Conservation (phyloP, 768 basidiomycete genomes). For the Trametes punicea region DNA sequence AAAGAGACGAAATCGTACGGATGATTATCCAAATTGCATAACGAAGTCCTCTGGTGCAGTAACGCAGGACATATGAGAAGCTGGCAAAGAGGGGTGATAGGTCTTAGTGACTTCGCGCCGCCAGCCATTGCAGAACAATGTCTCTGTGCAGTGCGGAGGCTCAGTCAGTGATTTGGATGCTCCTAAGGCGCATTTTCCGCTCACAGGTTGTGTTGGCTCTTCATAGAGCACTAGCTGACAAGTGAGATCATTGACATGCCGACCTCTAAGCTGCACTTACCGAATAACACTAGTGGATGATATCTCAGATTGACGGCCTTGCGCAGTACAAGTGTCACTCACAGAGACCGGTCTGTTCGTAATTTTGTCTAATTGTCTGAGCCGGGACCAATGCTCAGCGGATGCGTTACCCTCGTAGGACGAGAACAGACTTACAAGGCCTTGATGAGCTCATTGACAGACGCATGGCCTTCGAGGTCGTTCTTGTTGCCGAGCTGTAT, state of each 20-base stretch:
- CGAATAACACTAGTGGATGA: conserved; percentile 64
- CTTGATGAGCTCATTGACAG: conserved; percentile 81
- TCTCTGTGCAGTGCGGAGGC: conserved; percentile 46
- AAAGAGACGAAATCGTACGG: neutral
- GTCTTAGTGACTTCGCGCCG: conserved; percentile 63
- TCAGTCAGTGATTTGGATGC: conserved; percentile 1
- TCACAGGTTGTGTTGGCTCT: conserved; percentile 89
- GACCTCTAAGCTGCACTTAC: conserved; percentile 37
- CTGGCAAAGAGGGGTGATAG: neutral
- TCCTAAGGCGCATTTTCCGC: conserved; percentile 25
- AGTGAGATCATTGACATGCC: neutral
- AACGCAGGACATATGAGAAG: neutral
- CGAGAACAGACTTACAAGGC: conserved; percentile 51
- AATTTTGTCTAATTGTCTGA: conserved; percentile 76
- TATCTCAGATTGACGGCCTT: neutral
- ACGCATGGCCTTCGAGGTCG: conserved; percentile 70
- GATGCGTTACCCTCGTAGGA: neutral
- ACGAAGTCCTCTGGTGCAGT: conserved; percentile 11
- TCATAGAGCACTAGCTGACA: conserved; percentile 81
- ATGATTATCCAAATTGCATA: conserved; percentile 13
- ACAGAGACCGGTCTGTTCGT: conserved; percentile 83
- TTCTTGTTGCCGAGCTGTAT: conserved; percentile 89
- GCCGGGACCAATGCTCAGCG: neutral
- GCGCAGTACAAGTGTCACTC: conserved; percentile 30
- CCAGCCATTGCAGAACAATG: conserved; percentile 86